These are phyloP conservation scores for Exophiala spinifera DNA, from an alignment of 2,329 filamentous ascomycete genomes.

Conservation along the genomic window DNA sequence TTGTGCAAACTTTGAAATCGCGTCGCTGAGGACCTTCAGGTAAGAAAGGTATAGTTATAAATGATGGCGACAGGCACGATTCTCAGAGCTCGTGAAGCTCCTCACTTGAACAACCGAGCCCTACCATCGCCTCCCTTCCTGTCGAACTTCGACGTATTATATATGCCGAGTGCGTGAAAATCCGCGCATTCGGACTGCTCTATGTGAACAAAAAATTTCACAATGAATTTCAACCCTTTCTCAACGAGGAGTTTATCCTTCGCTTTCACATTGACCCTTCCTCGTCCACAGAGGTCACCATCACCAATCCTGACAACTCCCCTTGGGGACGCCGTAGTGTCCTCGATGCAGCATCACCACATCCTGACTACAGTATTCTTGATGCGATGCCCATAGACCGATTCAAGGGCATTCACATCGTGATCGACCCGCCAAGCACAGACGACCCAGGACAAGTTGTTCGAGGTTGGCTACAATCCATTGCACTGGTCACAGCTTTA, in stretches of 20 bases:
- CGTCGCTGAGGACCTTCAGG: too few species aligned
- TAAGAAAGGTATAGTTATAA: too few species aligned
- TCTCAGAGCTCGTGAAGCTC: too few species aligned
- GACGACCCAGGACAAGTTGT: slow-evolving; percentile 6
- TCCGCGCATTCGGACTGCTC: too few species aligned
- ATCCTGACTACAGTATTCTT: neutral
- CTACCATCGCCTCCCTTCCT: too few species aligned
- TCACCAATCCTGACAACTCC: slow-evolving; percentile 11
- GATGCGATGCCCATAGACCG: slow-evolving; percentile 5
- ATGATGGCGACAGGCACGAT: too few species aligned
- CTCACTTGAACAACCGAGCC: too few species aligned
- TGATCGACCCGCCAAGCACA: slow-evolving; percentile 1
- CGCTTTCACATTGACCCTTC: slow-evolving; percentile 9
- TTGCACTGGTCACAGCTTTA: neutral
- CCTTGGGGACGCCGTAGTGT: neutral
- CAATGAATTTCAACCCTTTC: too few species aligned
- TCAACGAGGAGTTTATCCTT: slow-evolving; percentile 2
- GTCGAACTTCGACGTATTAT: too few species aligned
- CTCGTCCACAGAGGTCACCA: neutral
- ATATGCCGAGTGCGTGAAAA: too few species aligned
- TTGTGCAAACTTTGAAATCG: too few species aligned
- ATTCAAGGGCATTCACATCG: slow-evolving; percentile 2
- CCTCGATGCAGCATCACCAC: slow-evolving; percentile 1
- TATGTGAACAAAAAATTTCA: too few species aligned
- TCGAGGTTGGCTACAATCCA: slow-evolving; percentile 7